These are phyloP conservation scores for Neobulgaria alba DNA, from an alignment of 2,329 filamentous ascomycete species.

Conservation along the genomic window DNA sequence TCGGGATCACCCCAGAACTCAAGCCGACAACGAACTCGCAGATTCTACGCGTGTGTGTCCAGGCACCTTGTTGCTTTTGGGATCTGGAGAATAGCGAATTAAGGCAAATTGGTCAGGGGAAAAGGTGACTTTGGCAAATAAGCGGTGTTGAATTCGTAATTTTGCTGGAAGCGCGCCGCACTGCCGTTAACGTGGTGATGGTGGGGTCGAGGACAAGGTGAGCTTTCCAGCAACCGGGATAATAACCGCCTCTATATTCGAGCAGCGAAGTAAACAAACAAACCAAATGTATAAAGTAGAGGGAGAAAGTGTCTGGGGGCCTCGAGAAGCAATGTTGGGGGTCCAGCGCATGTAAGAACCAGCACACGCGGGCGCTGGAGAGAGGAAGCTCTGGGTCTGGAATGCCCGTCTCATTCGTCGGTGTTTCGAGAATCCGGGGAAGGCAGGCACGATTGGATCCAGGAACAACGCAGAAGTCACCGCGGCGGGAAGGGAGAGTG, in stretches of 20 bases:
- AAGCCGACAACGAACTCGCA: background rate
- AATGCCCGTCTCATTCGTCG: background rate
- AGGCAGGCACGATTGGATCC: background rate
- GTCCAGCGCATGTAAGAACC: background rate
- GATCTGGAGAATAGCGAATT: background rate
- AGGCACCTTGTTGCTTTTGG: background rate
- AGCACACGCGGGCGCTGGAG: background rate
- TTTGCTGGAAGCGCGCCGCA: slow-evolving; percentile 6
- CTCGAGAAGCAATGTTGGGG: background rate
- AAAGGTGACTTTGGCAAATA: background rate
- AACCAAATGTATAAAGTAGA: background rate
- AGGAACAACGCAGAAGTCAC: background rate
- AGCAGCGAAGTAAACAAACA: background rate
- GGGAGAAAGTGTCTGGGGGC: no score
- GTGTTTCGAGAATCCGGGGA: background rate
- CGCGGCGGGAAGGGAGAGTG: no score
- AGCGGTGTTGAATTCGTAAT: slow-evolving; percentile 4
- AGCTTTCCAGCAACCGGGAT: background rate
- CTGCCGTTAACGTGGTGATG: slow-evolving; percentile 16
- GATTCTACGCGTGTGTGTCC: background rate
- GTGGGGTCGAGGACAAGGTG: slow-evolving; percentile 13
- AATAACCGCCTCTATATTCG: background rate
- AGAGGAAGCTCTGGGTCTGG: background rate
- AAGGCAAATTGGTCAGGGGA: background rate
- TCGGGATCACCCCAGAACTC: background rate